Percentiles rank a stretch among this genome's conserved stretches.
Evolutionary conservation across 169 alveolate genomes (phyloP).

Genomic region (Fabrea salina): DNA sequence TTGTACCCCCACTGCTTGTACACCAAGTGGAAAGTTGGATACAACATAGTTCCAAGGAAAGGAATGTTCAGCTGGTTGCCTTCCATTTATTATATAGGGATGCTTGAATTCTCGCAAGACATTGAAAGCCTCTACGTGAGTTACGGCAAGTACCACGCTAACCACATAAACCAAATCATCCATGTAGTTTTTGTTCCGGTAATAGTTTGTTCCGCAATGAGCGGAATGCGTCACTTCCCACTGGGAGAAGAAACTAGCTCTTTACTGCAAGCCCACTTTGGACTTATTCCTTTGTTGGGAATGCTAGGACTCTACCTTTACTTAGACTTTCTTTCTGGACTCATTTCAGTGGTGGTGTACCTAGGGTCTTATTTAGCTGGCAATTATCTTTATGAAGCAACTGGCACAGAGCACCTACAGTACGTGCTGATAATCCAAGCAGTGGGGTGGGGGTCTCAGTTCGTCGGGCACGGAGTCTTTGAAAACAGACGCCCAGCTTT

Average conservation of each 20-base stretch:
- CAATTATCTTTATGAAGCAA: not conserved
- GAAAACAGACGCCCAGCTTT: conserved; percentile 26
- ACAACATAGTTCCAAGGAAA: no score
- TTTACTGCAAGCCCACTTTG: not conserved
- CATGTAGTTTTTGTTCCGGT: not conserved
- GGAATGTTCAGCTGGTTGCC: no score
- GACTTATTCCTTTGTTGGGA: not conserved
- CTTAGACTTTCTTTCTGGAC: not conserved
- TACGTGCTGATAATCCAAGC: not conserved
- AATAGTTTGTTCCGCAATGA: not conserved
- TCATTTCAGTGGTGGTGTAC: not conserved
- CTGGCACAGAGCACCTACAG: not conserved
- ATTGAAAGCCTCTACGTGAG: not conserved
- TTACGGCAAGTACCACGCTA: conserved; percentile 11
- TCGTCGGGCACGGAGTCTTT: conserved; percentile 22
- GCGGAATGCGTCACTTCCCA: not conserved
- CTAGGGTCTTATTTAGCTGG: not conserved
- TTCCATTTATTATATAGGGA: no score
- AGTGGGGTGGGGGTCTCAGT: conserved; percentile 28
- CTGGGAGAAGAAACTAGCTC: not conserved
- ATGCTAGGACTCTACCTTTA: not conserved
- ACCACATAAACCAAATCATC: not conserved
- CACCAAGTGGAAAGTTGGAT: no score
- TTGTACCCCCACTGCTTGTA: no score
- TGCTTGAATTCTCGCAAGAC: not conserved